Base-by-base conservation (phyloP, 2,329 filamentous ascomycete species). In the Fusarium sp. region DNA sequence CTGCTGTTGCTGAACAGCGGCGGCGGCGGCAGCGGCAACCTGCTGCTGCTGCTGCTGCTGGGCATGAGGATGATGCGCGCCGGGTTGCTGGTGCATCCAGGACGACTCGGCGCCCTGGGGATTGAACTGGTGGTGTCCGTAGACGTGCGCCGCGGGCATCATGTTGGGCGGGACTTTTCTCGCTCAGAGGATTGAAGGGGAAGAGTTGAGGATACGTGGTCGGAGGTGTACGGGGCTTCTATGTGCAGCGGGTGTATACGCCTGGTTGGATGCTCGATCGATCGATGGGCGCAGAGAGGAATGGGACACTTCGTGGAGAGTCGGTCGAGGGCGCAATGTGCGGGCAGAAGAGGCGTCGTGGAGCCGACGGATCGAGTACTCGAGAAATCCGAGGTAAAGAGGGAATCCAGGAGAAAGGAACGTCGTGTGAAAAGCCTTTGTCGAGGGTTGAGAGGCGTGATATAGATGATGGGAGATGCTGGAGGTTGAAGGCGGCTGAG, bases 51-150 rank as follows among this genome's bases (percentile, higher is more conserved):
- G 87, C 33, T 89, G 87, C 35, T 89, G 88, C 77, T 91, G 90
- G 69, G 90, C 88, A 77, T 90, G 87, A 71, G 90, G 89, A 70
- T 86, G 87, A 70, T 91, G 90, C 73, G 85, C 76, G 61, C 71
- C 86, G 57, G 88, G 85, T 81, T 92, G 90, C 81, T 91, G 90
- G 76, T 93, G 91, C 87, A 93, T 90, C 91, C 91, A 93, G 80
- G 89, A 84, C 74, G 89, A 87, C 69, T 92, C 90, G 56, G 85
- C 77, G 61, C 77, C 85, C 80, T 92, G 91, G 60, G 88, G 88
- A 75, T 89, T 88, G 80, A 91, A 91, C 78, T 92, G 90, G 79
- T 91, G 91, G 80, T 93, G 91, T 73, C 89, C 90, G 83, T 92
- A 93, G 79, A 92, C 87, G 82, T 91, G 90, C 78, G 89, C 85